Conservation (phyloP, 2,329 filamentous ascomycete genomes). For the Fusarium clavum region DNA sequence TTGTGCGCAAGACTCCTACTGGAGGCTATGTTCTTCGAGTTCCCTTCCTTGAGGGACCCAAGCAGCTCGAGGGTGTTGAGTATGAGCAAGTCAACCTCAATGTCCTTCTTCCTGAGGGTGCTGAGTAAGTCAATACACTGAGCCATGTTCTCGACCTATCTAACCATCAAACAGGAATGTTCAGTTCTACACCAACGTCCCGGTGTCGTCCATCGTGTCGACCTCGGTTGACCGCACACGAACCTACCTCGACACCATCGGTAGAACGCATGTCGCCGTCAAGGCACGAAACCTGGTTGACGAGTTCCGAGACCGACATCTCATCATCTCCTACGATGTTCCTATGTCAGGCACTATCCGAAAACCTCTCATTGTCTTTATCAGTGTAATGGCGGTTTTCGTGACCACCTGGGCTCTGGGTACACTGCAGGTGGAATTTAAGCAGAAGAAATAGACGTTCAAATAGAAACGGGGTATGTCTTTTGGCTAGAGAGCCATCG, state of each 20-base stretch:
- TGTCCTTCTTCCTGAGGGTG: constrained; percentile 90
- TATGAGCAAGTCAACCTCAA: constrained; percentile 85
- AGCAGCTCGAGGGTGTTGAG: constrained; percentile 84
- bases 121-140: constrained; percentile 69
- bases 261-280: constrained; percentile 84
- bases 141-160: constrained; percentile 6
- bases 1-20: constrained; percentile 73
- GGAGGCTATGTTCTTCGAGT: constrained; percentile 88
- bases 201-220: constrained; percentile 69
- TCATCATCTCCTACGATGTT: constrained; percentile 91
- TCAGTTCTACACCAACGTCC: constrained; percentile 79
- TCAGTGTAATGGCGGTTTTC: constrained; percentile 79
- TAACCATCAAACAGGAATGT: constrained; percentile 74
- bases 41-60: constrained; percentile 93
- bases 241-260: constrained; percentile 94
- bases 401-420: constrained; percentile 79
- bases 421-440: constrained; percentile 83
- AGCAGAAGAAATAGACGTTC: constrained; percentile 55
- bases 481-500: constrained; percentile 18
- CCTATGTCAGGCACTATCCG: constrained; percentile 78
- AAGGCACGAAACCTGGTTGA: constrained; percentile 90
- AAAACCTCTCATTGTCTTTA: constrained; percentile 87
- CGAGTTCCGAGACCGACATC: constrained; percentile 84
- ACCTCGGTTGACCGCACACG: constrained; percentile 73
- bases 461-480: constrained; percentile 22